These are phyloP conservation scores for Fusarium liriodendri DNA, from an alignment of 2,329 filamentous ascomycete species.

Conservation along the genomic window DNA sequence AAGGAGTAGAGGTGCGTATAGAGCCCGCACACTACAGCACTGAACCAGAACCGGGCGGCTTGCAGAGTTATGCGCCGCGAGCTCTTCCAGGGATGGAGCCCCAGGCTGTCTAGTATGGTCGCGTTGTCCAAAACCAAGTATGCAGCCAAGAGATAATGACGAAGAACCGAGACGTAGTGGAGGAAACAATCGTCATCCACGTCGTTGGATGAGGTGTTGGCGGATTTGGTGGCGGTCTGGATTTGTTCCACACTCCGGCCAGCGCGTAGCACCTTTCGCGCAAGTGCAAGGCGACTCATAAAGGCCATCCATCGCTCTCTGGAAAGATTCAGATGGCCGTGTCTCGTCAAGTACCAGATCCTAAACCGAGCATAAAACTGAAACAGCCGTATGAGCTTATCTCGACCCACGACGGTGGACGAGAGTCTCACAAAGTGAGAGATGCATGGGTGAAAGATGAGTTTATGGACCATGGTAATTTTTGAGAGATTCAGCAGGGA, in stretches of 20 bases:
- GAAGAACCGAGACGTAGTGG: slow-evolving; percentile 9
- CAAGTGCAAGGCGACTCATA: slow-evolving; percentile 15
- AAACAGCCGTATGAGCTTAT: background rate
- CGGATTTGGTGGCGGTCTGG: background rate
- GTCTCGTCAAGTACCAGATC: background rate
- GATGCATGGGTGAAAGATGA: background rate
- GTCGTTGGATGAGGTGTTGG: background rate
- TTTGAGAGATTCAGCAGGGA: too few species aligned
- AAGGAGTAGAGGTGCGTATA: too few species aligned
- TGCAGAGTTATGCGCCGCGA: too few species aligned
- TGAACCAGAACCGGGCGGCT: too few species aligned
- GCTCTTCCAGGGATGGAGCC: slow-evolving; percentile 21
- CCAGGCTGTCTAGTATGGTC: slow-evolving; percentile 26
- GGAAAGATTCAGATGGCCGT: background rate
- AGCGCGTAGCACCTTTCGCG: slow-evolving; percentile 8
- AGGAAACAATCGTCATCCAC: slow-evolving; percentile 17
- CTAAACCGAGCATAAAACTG: background rate
- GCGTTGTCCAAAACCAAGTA: slow-evolving; percentile 16
- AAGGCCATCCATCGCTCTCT: background rate
- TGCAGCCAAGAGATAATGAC: slow-evolving; percentile 14
- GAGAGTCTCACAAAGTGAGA: background rate
- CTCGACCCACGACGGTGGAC: background rate
- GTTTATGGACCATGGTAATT: background rate
- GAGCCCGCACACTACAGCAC: too few species aligned
- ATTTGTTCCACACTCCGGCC: slow-evolving; percentile 12